Conservation (phyloP, 805 yeast genomes). For the Yamadazyma olivae region DNA sequence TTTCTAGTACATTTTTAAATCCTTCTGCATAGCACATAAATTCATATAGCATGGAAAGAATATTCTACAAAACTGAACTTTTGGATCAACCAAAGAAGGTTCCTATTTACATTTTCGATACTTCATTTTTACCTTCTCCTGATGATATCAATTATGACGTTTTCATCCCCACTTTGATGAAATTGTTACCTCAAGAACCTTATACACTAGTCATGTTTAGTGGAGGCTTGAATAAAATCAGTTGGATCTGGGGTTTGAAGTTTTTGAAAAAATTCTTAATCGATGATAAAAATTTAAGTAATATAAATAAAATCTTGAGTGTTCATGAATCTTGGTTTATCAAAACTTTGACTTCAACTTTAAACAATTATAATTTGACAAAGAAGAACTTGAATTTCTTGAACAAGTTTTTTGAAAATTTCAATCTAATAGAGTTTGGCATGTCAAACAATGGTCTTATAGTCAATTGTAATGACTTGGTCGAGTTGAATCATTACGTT, state of each 20-base stretch:
- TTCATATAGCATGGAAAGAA: conserved; percentile 13
- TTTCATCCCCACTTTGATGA: conserved; percentile 55
- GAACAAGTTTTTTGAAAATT: conserved; percentile 25
- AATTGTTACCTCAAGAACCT: conserved; percentile 55
- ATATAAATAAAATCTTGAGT: conserved; percentile 60
- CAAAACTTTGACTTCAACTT: conserved; percentile 69
- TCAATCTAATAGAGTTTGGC: conserved; percentile 8
- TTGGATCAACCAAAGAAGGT: conserved; percentile 18
- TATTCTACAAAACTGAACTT: conserved; percentile 9
- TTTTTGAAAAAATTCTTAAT: conserved; percentile 53
- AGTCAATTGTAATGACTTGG: conserved; percentile 46
- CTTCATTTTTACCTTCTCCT: conserved; percentile 71
- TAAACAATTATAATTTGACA: conserved; percentile 54
- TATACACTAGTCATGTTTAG: conserved; percentile 76
- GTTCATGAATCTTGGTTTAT: conserved; percentile 93
- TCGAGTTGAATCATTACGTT: conserved; percentile 55
- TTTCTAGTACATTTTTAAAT: too few species aligned
- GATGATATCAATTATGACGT: conserved; percentile 42
- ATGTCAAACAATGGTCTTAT: conserved; percentile 12
- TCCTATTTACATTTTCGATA: conserved; percentile 80
- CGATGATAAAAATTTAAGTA: conserved; percentile 43
- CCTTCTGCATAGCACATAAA: too few species aligned
- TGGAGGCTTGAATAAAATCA: conserved; percentile 68
- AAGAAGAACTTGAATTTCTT: conserved; percentile 25
- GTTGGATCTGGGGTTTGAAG: conserved; percentile 68